Evolutionary conservation across 2,329 filamentous ascomycete species (phyloP).

Genomic region (Albifimbria verrucaria): DNA sequence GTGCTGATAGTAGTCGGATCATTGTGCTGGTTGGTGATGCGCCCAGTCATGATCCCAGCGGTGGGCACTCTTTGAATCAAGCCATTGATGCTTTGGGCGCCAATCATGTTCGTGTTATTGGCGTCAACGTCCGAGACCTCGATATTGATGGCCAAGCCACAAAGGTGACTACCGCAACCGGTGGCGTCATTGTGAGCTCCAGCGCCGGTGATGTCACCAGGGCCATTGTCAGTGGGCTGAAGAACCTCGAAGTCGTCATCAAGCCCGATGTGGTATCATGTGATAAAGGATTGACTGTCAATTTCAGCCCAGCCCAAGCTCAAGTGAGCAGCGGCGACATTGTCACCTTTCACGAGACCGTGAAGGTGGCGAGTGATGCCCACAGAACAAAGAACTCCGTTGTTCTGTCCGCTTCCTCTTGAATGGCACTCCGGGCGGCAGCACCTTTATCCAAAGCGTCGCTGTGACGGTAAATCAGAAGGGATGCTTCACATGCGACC

Average conservation of each 20-base stretch:
- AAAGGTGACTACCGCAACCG: not conserved
- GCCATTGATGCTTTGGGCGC: not conserved
- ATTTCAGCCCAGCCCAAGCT: not conserved
- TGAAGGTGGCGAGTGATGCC: not conserved
- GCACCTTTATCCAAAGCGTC: not conserved
- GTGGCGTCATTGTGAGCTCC: not conserved
- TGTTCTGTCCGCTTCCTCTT: not conserved
- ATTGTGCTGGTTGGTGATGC: not conserved
- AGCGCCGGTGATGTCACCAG: not conserved
- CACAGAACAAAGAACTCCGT: not conserved
- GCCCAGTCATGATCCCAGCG: not conserved
- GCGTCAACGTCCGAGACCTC: not conserved
- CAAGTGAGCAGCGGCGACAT: not conserved
- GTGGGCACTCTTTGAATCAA: not conserved
- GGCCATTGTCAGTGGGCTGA: not conserved
- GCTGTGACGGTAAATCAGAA: not conserved
- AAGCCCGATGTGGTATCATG: not conserved
- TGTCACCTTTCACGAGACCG: not conserved
- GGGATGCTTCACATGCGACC: not conserved
- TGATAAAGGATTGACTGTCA: not conserved
- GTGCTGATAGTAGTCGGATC: not conserved
- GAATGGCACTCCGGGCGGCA: not conserved
- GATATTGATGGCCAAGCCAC: not conserved
- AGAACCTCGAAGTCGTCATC: not conserved
- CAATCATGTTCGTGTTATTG: not conserved